phyloP scores from a whole-genome alignment of 192 early-diverging fungal genomes.

The Diversispora epigaea region DNA sequence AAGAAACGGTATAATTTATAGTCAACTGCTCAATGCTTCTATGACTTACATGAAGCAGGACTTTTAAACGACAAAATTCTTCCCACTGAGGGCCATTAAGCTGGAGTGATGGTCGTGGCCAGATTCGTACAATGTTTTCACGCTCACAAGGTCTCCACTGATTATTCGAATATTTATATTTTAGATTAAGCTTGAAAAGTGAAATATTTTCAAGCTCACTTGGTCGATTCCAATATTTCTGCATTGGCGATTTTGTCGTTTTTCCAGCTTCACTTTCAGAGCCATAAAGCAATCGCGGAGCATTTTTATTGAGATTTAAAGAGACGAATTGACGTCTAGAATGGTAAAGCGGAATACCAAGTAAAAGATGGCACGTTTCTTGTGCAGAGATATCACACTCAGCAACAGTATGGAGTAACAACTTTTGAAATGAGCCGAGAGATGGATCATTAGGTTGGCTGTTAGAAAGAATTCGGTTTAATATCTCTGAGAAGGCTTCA shows the following conservation, averaged over 20 bases:
- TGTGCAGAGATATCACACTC: conserved; percentile 10
- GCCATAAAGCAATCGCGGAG: neutral
- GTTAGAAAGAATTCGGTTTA: neutral
- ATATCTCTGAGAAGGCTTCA: neutral
- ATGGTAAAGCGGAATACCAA: conserved; percentile 5
- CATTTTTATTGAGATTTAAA: conserved; percentile 7
- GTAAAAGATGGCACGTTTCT: conserved; percentile 3
- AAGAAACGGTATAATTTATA: neutral
- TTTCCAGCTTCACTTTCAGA: neutral
- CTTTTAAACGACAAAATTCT: neutral
- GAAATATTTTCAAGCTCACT: conserved; percentile 10
- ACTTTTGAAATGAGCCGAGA: neutral
- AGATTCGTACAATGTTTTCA: conserved; percentile 7
- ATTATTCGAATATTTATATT: neutral
- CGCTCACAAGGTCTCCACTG: neutral
- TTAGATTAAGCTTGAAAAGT: neutral
- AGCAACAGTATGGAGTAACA: conserved; percentile 2
- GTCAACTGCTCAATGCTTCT: neutral
- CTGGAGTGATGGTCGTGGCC: neutral
- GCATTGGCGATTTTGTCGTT: neutral
- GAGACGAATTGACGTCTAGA: neutral
- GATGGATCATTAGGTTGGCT: neutral
- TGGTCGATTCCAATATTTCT: conserved; percentile 9
- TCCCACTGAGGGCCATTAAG: too few relatives aligned
- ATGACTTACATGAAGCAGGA: neutral